A percentile compares a stretch with the other conserved stretches of the same genome.
Evolutionary conservation across 305 asterid species (phyloP).

Genomic region (Andrographis paniculata): DNA sequence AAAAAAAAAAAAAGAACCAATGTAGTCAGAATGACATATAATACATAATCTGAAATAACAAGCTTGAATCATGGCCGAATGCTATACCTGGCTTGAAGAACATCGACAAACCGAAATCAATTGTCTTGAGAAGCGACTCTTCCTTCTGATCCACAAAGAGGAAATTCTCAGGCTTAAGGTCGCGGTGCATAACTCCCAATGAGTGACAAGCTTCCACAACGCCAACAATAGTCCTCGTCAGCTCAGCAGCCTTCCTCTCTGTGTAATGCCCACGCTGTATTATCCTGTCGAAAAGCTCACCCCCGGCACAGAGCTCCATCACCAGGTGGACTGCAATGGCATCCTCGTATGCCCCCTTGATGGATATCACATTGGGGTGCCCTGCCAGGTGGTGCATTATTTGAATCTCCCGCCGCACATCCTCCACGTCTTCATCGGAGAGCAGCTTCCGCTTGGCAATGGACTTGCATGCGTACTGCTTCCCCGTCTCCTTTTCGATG

Average conservation of each 20-base stretch:
- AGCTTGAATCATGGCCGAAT: not conserved
- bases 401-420: conserved; percentile 74
- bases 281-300: conserved; percentile 29
- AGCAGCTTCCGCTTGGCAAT: conserved; percentile 71
- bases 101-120: conserved; percentile 35
- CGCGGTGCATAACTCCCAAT: conserved; percentile 76
- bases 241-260: conserved; percentile 67
- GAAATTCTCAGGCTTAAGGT: conserved; percentile 71
- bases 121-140: not conserved
- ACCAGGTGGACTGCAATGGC: conserved; percentile 18
- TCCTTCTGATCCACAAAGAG: conserved; percentile 42
- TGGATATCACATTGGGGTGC: conserved; percentile 38
- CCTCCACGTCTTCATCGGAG: conserved; percentile 69
- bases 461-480: conserved; percentile 62
- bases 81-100: conserved; percentile 56
- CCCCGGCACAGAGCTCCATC: conserved; percentile 69
- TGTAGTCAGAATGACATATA: not conserved
- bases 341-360: conserved; percentile 2
- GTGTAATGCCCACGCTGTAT: not conserved
- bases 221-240: conserved; percentile 64
- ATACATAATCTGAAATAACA: not conserved
- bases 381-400: conserved; percentile 74
- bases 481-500: conserved; percentile 43
- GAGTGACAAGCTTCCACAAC: conserved; percentile 80
- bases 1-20: not conserved